Evolutionary conservation across 768 basidiomycete genomes (phyloP).

Genomic region (Lyophyllum atratum): DNA sequence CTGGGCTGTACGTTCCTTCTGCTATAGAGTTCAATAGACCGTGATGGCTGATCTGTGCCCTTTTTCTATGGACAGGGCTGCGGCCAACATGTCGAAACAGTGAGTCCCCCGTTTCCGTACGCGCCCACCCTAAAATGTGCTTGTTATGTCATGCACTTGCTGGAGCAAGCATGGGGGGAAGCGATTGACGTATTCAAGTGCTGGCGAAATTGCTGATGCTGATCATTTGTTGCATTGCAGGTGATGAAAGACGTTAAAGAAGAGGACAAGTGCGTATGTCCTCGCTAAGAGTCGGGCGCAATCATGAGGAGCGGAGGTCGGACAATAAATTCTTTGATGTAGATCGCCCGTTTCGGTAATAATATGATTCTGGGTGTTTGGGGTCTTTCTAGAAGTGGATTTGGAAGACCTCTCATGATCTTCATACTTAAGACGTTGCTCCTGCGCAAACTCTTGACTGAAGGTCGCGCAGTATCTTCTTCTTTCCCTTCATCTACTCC

Average conservation of each 20-base stretch:
- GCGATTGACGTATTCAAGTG: constrained; percentile 6
- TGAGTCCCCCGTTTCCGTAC: constrained; percentile 35
- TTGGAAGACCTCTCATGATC: constrained; percentile 34
- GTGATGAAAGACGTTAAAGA: constrained; percentile 49
- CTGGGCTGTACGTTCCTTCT: constrained; percentile 55
- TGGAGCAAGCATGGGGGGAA: neutral
- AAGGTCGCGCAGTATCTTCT: constrained; percentile 6
- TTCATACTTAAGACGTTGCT: constrained; percentile 28
- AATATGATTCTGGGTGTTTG: constrained; percentile 22
- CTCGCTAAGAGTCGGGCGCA: constrained; percentile 19
- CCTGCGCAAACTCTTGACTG: constrained; percentile 7
- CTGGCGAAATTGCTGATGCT: neutral
- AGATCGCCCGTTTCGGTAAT: constrained; percentile 12
- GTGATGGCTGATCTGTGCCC: constrained; percentile 12
- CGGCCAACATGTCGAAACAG: constrained; percentile 63
- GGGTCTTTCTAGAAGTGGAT: constrained; percentile 25
- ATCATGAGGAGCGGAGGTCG: neutral
- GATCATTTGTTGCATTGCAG: constrained; percentile 27
- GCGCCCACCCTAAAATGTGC: constrained; percentile 9
- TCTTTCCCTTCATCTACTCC: constrained; percentile 19
- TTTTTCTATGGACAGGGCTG: constrained; percentile 55
- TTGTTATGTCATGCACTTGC: neutral
- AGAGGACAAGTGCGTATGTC: constrained; percentile 47
- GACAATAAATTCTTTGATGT: constrained; percentile 11
- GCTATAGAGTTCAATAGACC: neutral